Evolutionary conservation across 768 basidiomycete species (phyloP), one percentile per base, ranked within the genome.

Genomic region (Tulasnella sp.): DNA sequence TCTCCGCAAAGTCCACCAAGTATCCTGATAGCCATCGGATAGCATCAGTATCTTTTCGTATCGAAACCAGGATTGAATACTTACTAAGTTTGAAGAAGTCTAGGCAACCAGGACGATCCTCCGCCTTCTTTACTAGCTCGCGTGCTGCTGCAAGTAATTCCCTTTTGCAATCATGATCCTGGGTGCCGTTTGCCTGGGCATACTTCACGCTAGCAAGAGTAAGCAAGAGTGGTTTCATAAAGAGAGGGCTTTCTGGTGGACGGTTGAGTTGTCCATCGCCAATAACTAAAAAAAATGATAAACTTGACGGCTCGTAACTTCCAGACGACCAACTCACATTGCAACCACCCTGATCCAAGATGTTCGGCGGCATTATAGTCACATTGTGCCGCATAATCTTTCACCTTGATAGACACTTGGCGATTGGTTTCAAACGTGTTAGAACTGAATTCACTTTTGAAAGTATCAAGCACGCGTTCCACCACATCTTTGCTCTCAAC

Each of bases 1-100:
- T 32, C 9, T 19, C 33, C 13, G 19, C 32, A 31, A 3, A 48
- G 33, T 24, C n/a, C 37, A 6, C 46, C 46, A 16, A 20, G 33
- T 15, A 25, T 25, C 20, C 33, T 35, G 25, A 9, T 29, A 29
- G 4, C n/a, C 15, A 22, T 19, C 32, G 25, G 25, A 4, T n/a
- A 34, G 19, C n/a, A 33, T n/a, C 15, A 37, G 27, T 5, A 31
- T 19, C 37, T 5, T 31, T 15, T 29, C 12, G 28, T 13, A 25
- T 19, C 16, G 33, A 7, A 8, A 37, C 16, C 4, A 20, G 22
- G 33, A n/a, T n/a, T n/a, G n/a, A n/a, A n/a, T 20, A 48, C 46
- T n/a, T 33, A 48, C 46, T 48, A 12, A 48, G 33, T 19, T 35
- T 31, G 10, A 48, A 34, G 28, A 48, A 33, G 37, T 48, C 37